Percentiles rank a stretch among this genome's conserved stretches.
Conservation (phyloP, 192 early-diverging fungal species). For the Rhizophagus clarus region DNA sequence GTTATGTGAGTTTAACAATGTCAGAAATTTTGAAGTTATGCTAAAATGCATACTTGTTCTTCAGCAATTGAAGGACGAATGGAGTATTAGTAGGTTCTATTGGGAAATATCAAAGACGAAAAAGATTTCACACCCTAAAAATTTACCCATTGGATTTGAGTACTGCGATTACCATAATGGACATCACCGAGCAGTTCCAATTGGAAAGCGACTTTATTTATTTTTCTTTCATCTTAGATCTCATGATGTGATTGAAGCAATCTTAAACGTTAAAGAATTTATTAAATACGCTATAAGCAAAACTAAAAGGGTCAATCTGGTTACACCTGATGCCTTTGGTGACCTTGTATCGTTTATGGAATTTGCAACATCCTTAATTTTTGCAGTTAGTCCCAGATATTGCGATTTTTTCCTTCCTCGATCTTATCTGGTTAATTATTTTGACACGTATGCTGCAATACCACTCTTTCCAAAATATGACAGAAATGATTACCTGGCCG, state of each 20-base stretch:
- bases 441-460: neutral
- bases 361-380: slow-evolving; percentile 8
- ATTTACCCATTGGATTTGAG: neutral
- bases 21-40: slow-evolving; percentile 34
- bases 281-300: slow-evolving; percentile 20
- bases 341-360: slow-evolving; percentile 21
- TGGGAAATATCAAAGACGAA: neutral
- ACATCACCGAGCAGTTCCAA: neutral
- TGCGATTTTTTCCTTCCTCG: slow-evolving; percentile 12
- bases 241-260: neutral
- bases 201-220: slow-evolving; percentile 10
- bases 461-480: slow-evolving; percentile 8
- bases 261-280: neutral
- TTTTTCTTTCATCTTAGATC: neutral
- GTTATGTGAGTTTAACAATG: slow-evolving; percentile 9
- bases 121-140: neutral
- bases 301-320: neutral
- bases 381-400: neutral
- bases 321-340: neutral
- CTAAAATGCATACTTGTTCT: slow-evolving; percentile 34
- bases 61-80: slow-evolving; percentile 5
- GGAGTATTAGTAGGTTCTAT: neutral
- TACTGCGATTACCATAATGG: neutral
- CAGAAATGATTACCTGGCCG: neutral
- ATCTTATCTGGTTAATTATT: slow-evolving; percentile 17